Evolutionary conservation across 1,284 basidiomycete species (phyloP), one percentile per base, ranked within the genome.

Genomic region (Phylloporus sp.): DNA sequence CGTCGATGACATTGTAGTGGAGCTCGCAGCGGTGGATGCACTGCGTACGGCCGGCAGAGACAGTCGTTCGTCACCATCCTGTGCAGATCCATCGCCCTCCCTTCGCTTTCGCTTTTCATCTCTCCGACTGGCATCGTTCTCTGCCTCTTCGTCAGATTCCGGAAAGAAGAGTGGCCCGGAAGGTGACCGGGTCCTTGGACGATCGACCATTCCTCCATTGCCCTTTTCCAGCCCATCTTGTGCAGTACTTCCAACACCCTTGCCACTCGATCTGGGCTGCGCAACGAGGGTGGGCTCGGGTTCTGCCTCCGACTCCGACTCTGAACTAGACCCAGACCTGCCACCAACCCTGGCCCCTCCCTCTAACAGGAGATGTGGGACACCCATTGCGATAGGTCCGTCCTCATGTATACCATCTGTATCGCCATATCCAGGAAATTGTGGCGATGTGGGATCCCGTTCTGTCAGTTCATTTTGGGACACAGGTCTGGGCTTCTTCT

Each of bases 131-230:
- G 32, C 17, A 4, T 58, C 58, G 17, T 49, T 55, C n/a, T 28
- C 47, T 18, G n/a, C n/a, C n/a, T 68, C 65, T 13, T 67, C 67
- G 31, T 73, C 74, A 4, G 72, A 64, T 5, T 65, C 68, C 24
- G 71, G 73, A 17, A 74, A 67, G 32, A 70, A 76, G 31, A 77
- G 68, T 1, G 75, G 70, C 26, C 72, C 71, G 18, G 71, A 65
- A 2, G 64, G 63, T 22, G 55, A 52, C 46, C 66, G 63, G 51
- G 47, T 60, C 55, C 61, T 64, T 3, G 64, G 63, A 52, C 34
- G 67, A 42, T 63, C 65, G 26, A 56, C 52, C 32, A 61, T 44
- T 8, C 49, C 47, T 17, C 13, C 39, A 1, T 8, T 46, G 0
- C 29, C 34, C 24, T 42, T 63, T 42, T 39, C 47, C 52, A n/a